Percentiles rank a stretch among this genome's conserved stretches.
These are phyloP conservation scores for Chaetoceros tenuissimus DNA, from an alignment of 108 stramenopile species.

Conservation along the genomic window DNA sequence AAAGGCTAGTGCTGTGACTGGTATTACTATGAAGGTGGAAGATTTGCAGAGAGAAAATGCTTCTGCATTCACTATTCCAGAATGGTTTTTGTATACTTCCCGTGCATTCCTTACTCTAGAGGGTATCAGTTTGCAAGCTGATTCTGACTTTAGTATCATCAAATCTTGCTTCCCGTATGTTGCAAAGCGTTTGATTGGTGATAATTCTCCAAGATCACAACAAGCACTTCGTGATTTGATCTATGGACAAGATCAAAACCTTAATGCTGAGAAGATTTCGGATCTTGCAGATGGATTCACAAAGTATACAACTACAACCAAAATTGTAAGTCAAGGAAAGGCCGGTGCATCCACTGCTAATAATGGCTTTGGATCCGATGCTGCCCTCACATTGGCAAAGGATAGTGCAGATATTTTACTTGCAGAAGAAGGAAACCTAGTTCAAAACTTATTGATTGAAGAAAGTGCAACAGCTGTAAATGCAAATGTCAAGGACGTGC, in stretches of 20 bases:
- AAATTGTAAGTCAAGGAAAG: slow-evolving; percentile 2
- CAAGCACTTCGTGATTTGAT: slow-evolving; percentile 42
- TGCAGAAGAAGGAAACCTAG: slow-evolving; percentile 15
- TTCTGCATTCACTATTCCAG: slow-evolving; percentile 48
- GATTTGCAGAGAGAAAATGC: slow-evolving; percentile 40
- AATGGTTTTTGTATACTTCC: slow-evolving; percentile 52
- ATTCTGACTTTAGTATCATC: slow-evolving; percentile 45
- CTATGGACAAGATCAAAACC: slow-evolving; percentile 32
- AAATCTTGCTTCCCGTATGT: slow-evolving; percentile 57
- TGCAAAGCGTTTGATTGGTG: slow-evolving; percentile 41
- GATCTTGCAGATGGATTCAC: slow-evolving; percentile 52
- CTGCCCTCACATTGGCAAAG: slow-evolving; percentile 19
- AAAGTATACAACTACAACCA: slow-evolving; percentile 35
- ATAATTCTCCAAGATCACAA: slow-evolving; percentile 47
- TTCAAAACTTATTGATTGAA: slow-evolving; percentile 21
- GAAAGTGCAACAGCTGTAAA: slow-evolving; percentile 22
- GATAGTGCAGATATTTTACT: slow-evolving; percentile 27
- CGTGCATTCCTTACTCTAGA: slow-evolving; percentile 67
- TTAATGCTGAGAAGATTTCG: slow-evolving; percentile 25
- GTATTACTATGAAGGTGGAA: slow-evolving; percentile 45
- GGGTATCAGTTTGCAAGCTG: slow-evolving; percentile 50
- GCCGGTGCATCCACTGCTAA: not conserved
- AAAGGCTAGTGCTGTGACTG: slow-evolving; percentile 24
- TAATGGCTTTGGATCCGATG: slow-evolving; percentile 9
- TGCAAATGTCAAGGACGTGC: slow-evolving; percentile 20